These are phyloP conservation scores for Silybum marianum DNA, from an alignment of 129 eudicot species.

Conservation along the genomic window DNA sequence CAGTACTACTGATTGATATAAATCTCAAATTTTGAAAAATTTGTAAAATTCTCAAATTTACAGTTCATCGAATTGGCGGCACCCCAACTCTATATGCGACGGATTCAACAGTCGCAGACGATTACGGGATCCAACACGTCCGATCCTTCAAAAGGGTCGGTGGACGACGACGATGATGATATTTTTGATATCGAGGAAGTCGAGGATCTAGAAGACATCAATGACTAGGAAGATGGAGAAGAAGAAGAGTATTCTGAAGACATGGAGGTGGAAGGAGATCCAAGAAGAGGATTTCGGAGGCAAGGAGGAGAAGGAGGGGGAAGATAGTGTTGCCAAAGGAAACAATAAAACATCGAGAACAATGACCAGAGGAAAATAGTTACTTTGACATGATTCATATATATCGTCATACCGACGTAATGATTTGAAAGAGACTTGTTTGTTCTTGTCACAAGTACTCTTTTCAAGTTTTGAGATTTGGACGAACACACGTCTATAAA, in stretches of 20 bases:
- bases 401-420: no score
- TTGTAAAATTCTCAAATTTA: no score
- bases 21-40: background rate
- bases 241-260: background rate
- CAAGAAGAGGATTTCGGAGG: background rate
- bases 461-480: background rate
- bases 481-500: background rate
- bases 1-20: background rate
- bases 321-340: background rate
- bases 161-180: background rate
- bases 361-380: no score
- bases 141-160: background rate
- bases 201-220: background rate
- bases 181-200: background rate
- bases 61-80: no score
- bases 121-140: no score
- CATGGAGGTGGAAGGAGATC: background rate
- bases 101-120: no score
- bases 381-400: no score
- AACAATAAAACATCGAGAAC: background rate
- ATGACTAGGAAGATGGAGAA: background rate
- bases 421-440: background rate
- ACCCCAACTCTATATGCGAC: no score
- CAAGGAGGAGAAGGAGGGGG: slow-evolving; percentile 2
- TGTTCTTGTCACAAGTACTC: background rate